These are phyloP conservation scores for Mycena albidolilacea DNA, from an alignment of 768 basidiomycete genomes.

Conservation along the genomic window DNA sequence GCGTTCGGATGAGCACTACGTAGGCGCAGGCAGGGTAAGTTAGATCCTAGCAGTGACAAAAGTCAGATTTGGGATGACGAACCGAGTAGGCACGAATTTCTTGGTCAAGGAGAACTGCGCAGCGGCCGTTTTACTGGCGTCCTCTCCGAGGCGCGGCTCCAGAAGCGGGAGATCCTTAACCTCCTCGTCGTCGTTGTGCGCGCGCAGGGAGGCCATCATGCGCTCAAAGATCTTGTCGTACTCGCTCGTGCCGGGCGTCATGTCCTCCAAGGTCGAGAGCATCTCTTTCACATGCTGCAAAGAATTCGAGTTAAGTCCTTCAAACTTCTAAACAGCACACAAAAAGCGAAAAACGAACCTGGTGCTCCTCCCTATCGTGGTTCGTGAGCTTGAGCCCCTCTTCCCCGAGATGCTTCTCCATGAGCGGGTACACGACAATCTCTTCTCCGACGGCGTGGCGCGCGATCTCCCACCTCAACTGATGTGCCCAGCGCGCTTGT, in stretches of 20 bases:
- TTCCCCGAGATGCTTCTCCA: constrained; percentile 70
- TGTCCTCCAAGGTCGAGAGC: constrained; percentile 63
- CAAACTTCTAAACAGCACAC: too few species aligned
- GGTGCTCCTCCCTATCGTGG: constrained; percentile 70
- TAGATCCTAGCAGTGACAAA: not conserved
- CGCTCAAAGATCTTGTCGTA: constrained; percentile 59
- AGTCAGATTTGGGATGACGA: constrained; percentile 31
- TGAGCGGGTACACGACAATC: constrained; percentile 73
- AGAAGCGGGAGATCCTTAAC: constrained; percentile 68
- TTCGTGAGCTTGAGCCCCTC: constrained; percentile 66
- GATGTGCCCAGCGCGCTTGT: constrained; percentile 68
- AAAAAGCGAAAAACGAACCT: constrained; percentile 50
- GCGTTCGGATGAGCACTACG: constrained; percentile 65
- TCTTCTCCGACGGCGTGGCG: constrained; percentile 76
- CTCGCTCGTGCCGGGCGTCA: constrained; percentile 58
- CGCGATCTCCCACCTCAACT: constrained; percentile 74
- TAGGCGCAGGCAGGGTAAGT: constrained; percentile 8
- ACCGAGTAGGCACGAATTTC: constrained; percentile 75
- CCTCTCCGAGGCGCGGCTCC: constrained; percentile 61
- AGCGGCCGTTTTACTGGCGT: constrained; percentile 62
- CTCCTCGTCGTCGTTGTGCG: constrained; percentile 74
- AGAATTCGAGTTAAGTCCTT: not conserved
- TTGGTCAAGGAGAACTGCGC: constrained; percentile 68
- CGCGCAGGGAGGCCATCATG: constrained; percentile 63
- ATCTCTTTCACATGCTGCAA: constrained; percentile 52